Conservation (phyloP, 1,284 basidiomycete species). For the Sutorius eximius region DNA sequence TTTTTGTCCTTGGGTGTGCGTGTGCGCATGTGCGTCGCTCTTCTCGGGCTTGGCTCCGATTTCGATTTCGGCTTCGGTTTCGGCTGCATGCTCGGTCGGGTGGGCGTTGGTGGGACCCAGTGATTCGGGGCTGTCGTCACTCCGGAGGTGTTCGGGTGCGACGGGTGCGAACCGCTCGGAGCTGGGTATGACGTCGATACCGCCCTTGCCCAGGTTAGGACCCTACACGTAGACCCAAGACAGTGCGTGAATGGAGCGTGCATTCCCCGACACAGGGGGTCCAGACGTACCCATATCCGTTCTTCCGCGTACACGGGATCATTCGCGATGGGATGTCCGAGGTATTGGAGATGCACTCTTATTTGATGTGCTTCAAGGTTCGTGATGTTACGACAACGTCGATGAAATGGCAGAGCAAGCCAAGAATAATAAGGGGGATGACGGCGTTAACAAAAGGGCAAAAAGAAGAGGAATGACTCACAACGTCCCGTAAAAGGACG, state of each 20-base stretch:
- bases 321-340: constrained; percentile 93
- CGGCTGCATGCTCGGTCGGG: too few species aligned
- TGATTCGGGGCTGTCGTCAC: constrained; percentile 38
- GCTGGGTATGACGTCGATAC: constrained; percentile 71
- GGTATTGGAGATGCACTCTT: constrained; percentile 92
- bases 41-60: constrained; percentile 1
- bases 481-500: constrained; percentile 86
- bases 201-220: constrained; percentile 72
- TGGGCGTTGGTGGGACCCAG: constrained; percentile 6
- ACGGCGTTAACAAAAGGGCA: not conserved
- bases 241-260: constrained; percentile 1
- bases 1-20: constrained; percentile 35
- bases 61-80: constrained; percentile 6
- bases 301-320: constrained; percentile 83
- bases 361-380: constrained; percentile 80
- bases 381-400: constrained; percentile 4
- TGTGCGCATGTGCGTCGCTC: constrained; percentile 25
- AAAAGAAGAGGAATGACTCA: constrained; percentile 40
- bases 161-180: constrained; percentile 63
- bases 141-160: constrained; percentile 56
- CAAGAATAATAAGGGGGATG: not conserved
- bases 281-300: constrained; percentile 72
- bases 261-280: too few species aligned
- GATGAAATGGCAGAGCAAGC: not conserved
- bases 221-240: constrained; percentile 49